Base-by-base conservation (phyloP, 202 grass and related monocot species). In the Dendrocalamus latiflorus region DNA sequence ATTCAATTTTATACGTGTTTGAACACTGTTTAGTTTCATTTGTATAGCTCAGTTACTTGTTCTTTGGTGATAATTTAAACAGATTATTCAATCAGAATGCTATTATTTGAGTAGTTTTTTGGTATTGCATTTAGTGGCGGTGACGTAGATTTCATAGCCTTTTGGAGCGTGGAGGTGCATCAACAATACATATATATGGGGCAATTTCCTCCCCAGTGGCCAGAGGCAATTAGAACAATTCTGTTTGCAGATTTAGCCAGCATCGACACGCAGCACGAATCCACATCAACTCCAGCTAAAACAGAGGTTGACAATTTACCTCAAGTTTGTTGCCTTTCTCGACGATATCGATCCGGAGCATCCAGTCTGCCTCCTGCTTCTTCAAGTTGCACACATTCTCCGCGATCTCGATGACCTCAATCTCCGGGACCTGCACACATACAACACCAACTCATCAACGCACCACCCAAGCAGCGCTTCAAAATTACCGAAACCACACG, bases 331-430 rank as follows among this genome's bases (percentile, higher is more conserved):
- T 83, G 66, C 93, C 95, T 48, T 95, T 98, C 89, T 98, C 93
- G 37, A 93, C 83, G 77, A 98, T 90, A 25, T 98, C 95, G 70
- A 98, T 98, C 77, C 89, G 87, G 38, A 93, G 92, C 78, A 98
- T 91, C 95, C 95, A 95, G 76, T 98, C 95, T 12, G 93, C 91
- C 85, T 98, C 87, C 83, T 95, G 92, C 91, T 98, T 98, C 95
- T 98, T 98, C 22, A 98, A 56, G 85, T 95, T 98, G 51, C 95
- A 98, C 15, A 98, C 89, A 84, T 93, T 95, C 91, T 98, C 95
- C 17, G 92, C 88, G 85, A 95, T 93, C 74, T 98, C 95, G 68
- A 98, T 98, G 87, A 95, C 93, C 85, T 98, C 87, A 65, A 95
- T 91, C 85, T 98, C 95, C 38, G 92, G 91, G 45, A 98, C 85